phyloP scores from a whole-genome alignment of 2,329 filamentous ascomycete species.

The Calonectria ilicicola region DNA sequence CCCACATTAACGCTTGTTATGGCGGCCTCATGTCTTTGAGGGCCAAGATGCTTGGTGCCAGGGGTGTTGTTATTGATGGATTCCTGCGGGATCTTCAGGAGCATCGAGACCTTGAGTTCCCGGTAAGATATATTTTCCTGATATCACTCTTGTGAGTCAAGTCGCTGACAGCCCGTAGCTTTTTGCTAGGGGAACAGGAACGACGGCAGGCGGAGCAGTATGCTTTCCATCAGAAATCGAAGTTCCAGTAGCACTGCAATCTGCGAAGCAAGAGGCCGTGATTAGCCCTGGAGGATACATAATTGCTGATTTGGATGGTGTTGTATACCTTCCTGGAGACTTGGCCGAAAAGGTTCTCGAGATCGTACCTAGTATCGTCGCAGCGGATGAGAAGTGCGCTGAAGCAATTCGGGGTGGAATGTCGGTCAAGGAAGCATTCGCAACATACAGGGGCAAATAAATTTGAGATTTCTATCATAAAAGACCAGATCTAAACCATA shows the following conservation, averaged over 20 bases:
- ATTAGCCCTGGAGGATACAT: slow-evolving; percentile 25
- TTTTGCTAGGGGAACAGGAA: slow-evolving; percentile 23
- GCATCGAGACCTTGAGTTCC: slow-evolving; percentile 22
- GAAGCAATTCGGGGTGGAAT: slow-evolving; percentile 30
- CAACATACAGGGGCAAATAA: slow-evolving; percentile 26
- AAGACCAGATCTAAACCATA: not conserved
- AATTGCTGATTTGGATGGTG: slow-evolving; percentile 15
- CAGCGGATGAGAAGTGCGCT: slow-evolving; percentile 33
- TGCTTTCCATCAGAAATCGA: slow-evolving; percentile 14
- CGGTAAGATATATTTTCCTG: not conserved
- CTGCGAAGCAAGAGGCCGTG: slow-evolving; percentile 28
- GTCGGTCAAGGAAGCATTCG: slow-evolving; percentile 29
- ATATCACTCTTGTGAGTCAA: too few species aligned
- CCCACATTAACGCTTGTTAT: slow-evolving; percentile 24
- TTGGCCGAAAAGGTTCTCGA: slow-evolving; percentile 14
- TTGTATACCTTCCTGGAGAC: slow-evolving; percentile 25
- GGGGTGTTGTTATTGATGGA: slow-evolving; percentile 24
- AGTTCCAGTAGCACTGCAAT: slow-evolving; percentile 26
- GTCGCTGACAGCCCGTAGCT: not conserved
- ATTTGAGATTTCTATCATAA: not conserved
- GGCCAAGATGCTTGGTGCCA: slow-evolving; percentile 18
- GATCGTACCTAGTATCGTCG: slow-evolving; percentile 9
- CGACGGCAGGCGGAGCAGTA: slow-evolving; percentile 17
- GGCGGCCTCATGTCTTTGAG: slow-evolving; percentile 30
- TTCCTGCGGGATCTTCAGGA: slow-evolving; percentile 30